phyloP scores from a whole-genome alignment of 306 rosid species.

The Quercus mongolica region DNA sequence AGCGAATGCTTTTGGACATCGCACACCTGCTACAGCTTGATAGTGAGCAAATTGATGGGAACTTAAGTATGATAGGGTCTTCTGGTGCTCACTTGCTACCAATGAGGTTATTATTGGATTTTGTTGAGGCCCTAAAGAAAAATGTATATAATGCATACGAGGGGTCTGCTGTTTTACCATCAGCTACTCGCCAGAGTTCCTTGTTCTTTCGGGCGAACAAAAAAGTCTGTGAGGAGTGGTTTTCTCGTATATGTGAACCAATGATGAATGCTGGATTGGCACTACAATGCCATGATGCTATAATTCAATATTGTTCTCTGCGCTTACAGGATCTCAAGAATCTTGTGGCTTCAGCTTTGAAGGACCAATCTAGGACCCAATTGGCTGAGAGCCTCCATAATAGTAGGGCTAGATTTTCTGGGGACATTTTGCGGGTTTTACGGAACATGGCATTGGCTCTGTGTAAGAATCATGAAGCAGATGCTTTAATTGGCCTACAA shows the following conservation, averaged over 20 bases:
- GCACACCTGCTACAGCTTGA: conserved; percentile 88
- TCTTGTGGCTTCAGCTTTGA: conserved; percentile 51
- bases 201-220: conserved; percentile 91
- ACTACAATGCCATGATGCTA: conserved; percentile 80
- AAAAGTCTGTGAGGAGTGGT: conserved; percentile 99
- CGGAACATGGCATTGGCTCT: conserved; percentile 77
- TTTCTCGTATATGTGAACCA: conserved; percentile 97
- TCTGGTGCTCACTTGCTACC: conserved; percentile 96
- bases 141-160: conserved; percentile 93
- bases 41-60: conserved; percentile 84
- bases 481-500: conserved; percentile 74
- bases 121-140: conserved; percentile 92
- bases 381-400: conserved; percentile 52
- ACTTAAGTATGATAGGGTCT: conserved; percentile 83
- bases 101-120: conserved; percentile 82
- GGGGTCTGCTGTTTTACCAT: conserved; percentile 83
- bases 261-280: conserved; percentile 99
- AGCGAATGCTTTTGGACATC: conserved; percentile 89
- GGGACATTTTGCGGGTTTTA: conserved; percentile 66
- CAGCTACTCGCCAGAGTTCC: conserved; percentile 78
- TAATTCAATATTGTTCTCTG: conserved; percentile 78
- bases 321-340: conserved; percentile 81
- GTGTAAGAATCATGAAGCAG: conserved; percentile 76
- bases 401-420: conserved; percentile 53
- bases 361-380: conserved; percentile 80